phyloP scores from a whole-genome alignment of 495 filamentous ascomycete species.

The Penicillium fimorum region DNA sequence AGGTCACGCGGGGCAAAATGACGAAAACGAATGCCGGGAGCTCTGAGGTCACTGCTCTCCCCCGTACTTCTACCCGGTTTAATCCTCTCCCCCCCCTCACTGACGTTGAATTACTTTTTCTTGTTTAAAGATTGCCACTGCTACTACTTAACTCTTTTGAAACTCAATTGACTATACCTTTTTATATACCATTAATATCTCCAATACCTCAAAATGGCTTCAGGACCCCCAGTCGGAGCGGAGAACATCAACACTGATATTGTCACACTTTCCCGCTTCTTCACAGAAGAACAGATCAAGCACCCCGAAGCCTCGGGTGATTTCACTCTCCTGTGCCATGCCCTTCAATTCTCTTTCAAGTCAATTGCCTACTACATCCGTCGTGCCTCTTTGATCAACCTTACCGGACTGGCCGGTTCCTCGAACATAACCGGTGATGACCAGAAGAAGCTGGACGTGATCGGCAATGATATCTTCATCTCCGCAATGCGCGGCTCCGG shows the following conservation, averaged over 20 bases:
- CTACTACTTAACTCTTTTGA: constrained; percentile 2
- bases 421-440: constrained; percentile 96
- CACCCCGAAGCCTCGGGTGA: constrained; percentile 95
- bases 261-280: constrained; percentile 88
- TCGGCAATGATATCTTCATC: constrained; percentile 97
- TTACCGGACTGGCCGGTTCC: constrained; percentile 90
- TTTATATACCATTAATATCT: neutral
- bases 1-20: constrained; percentile 15
- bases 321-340: constrained; percentile 98
- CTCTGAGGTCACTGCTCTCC: constrained; percentile 4
- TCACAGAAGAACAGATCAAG: constrained; percentile 93
- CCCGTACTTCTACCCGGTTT: constrained; percentile 15
- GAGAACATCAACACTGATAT: constrained; percentile 94
- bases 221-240: constrained; percentile 46
- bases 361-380: constrained; percentile 99
- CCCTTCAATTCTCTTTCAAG: constrained; percentile 99
- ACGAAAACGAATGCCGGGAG: constrained; percentile 8
- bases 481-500: constrained; percentile 88
- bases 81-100: constrained; percentile 6
- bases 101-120: constrained; percentile 9
- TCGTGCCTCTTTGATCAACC: constrained; percentile 92
- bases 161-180: neutral
- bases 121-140: neutral
- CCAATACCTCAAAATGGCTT: constrained; percentile 34
- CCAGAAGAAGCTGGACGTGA: constrained; percentile 99